phyloP scores from a whole-genome alignment of 179 eudicot species.

The Beta lomatogona region DNA sequence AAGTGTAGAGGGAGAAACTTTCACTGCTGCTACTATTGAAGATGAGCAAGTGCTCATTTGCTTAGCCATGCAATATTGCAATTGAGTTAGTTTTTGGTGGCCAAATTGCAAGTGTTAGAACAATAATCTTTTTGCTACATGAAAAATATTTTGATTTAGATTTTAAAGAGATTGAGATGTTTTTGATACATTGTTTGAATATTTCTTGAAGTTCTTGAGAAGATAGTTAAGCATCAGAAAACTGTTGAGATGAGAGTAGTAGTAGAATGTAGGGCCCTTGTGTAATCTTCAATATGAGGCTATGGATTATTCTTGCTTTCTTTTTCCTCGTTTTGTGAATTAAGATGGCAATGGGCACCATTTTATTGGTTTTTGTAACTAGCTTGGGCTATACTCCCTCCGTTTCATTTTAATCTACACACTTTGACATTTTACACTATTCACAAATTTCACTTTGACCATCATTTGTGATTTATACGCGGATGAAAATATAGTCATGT shows the following conservation, averaged over 20 bases:
- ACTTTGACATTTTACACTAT: too few relatives aligned
- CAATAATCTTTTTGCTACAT: not conserved
- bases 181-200: not conserved
- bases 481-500: too few relatives aligned
- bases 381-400: too few relatives aligned
- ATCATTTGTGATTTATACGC: too few relatives aligned
- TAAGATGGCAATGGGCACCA: not conserved
- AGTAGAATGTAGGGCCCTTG: not conserved
- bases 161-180: not conserved
- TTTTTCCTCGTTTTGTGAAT: too few relatives aligned
- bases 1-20: slow-evolving; percentile 33
- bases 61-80: slow-evolving; percentile 43
- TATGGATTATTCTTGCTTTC: slow-evolving; percentile 8
- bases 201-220: not conserved
- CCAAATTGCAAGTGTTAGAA: not conserved
- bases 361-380: not conserved
- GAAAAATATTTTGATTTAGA: not conserved
- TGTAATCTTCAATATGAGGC: slow-evolving; percentile 33
- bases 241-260: not conserved
- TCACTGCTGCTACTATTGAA: slow-evolving; percentile 26
- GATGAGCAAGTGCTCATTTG: slow-evolving; percentile 55
- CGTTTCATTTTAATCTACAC: too few relatives aligned
- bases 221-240: not conserved
- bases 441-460: too few relatives aligned
- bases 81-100: not conserved